A percentile compares a stretch with the other conserved stretches of the same genome.
Evolutionary conservation across 1,284 basidiomycete genomes (phyloP).

Genomic region (Tilletia walkeri): DNA sequence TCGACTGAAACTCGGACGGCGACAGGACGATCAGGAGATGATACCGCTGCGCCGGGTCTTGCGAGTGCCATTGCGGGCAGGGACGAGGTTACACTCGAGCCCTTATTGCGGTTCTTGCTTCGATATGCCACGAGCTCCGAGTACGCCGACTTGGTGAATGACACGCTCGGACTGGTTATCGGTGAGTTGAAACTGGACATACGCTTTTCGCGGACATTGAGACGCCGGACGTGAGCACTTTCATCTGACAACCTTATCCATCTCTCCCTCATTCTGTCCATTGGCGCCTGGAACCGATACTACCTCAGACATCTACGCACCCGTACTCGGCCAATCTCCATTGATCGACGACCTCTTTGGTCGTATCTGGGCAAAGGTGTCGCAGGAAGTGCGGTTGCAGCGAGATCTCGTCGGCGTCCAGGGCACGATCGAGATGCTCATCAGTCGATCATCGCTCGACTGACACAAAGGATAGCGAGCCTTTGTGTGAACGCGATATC

Average conservation of each 20-base stretch:
- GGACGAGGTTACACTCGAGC: constrained; percentile 91
- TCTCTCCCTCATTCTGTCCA: not conserved
- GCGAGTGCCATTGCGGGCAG: constrained; percentile 80
- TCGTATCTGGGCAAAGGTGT: constrained; percentile 76
- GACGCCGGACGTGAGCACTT: not conserved
- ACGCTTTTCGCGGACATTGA: no score
- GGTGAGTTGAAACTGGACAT: constrained; percentile 62
- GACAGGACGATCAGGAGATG: constrained; percentile 18
- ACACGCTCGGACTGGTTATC: constrained; percentile 76
- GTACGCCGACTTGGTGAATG: constrained; percentile 83
- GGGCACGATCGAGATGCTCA: constrained; percentile 89
- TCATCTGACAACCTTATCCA: not conserved
- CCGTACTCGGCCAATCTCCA: constrained; percentile 87
- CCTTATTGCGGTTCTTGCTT: constrained; percentile 77
- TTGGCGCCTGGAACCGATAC: no score
- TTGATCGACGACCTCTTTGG: constrained; percentile 81
- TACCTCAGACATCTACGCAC: constrained; percentile 77
- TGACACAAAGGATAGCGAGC: not conserved
- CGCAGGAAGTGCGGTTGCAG: constrained; percentile 85
- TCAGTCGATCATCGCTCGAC: constrained; percentile 58
- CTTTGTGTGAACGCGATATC: no score
- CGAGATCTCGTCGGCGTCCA: constrained; percentile 77
- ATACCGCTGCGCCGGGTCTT: constrained; percentile 68
- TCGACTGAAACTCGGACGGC: not conserved
- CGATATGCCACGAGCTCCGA: constrained; percentile 85